Percentiles rank a stretch among this genome's conserved stretches.
phyloP scores from a whole-genome alignment of 306 rosid genomes.

The Castanea mollissima region DNA sequence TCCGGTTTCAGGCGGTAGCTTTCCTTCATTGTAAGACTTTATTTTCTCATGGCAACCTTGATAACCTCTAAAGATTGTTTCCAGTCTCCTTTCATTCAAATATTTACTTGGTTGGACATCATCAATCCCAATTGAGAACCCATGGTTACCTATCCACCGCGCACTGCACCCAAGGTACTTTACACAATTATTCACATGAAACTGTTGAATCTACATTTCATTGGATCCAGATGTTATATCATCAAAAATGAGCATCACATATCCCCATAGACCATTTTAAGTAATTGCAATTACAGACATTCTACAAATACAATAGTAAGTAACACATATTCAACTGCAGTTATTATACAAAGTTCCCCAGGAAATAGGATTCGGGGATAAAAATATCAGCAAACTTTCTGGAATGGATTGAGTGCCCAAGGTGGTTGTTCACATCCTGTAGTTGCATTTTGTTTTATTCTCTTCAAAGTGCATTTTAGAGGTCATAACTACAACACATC shows the following conservation, averaged over 20 bases:
- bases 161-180: constrained; percentile 61
- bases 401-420: neutral
- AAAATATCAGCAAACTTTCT: neutral
- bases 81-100: constrained; percentile 48
- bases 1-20: constrained; percentile 69
- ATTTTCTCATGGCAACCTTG: constrained; percentile 55
- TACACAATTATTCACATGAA: constrained; percentile 20
- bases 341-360: neutral
- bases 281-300: neutral
- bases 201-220: constrained; percentile 14
- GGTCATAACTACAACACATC: neutral
- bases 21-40: constrained; percentile 58
- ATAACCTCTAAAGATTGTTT: constrained; percentile 54
- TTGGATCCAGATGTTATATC: constrained; percentile 15
- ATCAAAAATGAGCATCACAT: neutral
- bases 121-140: constrained; percentile 93
- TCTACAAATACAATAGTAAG: neutral
- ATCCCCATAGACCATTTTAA: neutral
- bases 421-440: neutral
- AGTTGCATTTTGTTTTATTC: neutral
- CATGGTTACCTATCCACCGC: constrained; percentile 96
- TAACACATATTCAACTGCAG: neutral
- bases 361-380: too few species aligned
- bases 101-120: constrained; percentile 82
- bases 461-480: neutral